Conservation (phyloP, 495 filamentous ascomycete species). For the Melanomma pulvis-pyrius region DNA sequence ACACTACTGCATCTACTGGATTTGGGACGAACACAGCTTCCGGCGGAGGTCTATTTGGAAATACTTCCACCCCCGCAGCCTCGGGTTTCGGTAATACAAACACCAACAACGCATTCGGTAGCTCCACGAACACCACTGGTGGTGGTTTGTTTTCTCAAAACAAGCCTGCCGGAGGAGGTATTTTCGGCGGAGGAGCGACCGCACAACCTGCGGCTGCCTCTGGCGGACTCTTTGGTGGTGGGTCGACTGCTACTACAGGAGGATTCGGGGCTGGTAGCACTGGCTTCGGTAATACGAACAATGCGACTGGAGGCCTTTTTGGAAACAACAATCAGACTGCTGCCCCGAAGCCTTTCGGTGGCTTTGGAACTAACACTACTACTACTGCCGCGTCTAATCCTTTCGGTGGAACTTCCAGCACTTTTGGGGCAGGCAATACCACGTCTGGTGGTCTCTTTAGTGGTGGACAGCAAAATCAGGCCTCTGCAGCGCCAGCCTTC, state of each 20-base stretch:
- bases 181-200: slow-evolving; percentile 50
- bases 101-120: slow-evolving; percentile 42
- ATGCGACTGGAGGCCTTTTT: slow-evolving; percentile 52
- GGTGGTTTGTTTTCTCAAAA: slow-evolving; percentile 55
- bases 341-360: slow-evolving; percentile 33
- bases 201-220: slow-evolving; percentile 40
- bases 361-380: slow-evolving; percentile 24
- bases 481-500: background rate
- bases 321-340: slow-evolving; percentile 46
- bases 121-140: slow-evolving; percentile 38
- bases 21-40: slow-evolving; percentile 49
- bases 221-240: slow-evolving; percentile 32
- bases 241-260: slow-evolving; percentile 14
- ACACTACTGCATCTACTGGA: slow-evolving; percentile 45
- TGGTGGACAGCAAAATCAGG: slow-evolving; percentile 3
- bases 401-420: slow-evolving; percentile 4
- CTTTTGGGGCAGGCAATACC: slow-evolving; percentile 1
- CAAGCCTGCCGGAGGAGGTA: slow-evolving; percentile 49
- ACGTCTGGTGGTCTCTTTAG: slow-evolving; percentile 7
- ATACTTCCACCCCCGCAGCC: slow-evolving; percentile 3
- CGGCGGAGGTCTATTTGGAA: slow-evolving; percentile 43
- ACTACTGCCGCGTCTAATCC: slow-evolving; percentile 11
- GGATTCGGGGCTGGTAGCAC: slow-evolving; percentile 4
- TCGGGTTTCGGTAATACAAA: slow-evolving; percentile 25
- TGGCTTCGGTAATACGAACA: slow-evolving; percentile 44